Base-by-base conservation (phyloP, 2,329 filamentous ascomycete genomes). In the Beauveria bassiana region DNA sequence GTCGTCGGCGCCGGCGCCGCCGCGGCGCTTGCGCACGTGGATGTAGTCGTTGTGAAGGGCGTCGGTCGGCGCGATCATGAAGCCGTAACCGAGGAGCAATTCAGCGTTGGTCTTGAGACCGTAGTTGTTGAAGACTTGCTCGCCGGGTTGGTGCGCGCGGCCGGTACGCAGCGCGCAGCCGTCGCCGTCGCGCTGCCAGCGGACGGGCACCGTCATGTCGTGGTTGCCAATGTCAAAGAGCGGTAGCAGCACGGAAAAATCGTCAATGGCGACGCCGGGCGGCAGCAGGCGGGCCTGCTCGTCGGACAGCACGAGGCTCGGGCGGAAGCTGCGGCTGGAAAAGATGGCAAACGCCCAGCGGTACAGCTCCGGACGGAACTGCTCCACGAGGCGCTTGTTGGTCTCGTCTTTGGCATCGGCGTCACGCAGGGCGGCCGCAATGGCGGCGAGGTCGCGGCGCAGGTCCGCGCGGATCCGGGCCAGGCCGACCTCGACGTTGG, bases 161-260 rank as follows among this genome's bases (percentile, higher is more conserved):
- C 68, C 70, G 9, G 78, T 76, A 18, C 71, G 68, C 10, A 86
- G 74, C 9, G 70, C 72, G 63, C 81, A 85, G 22, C 65, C 52
- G 16, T 66, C 14, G 56, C 7, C 28, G 45, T 34, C 20, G 38
- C 79, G 75, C 26, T 81, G 76, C 88, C 88, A 91, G 47, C 77
- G 73, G 1, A 86, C 81, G 47, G 79, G 74, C 0, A 85, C 80
- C 22, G 81, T 74, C 53, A 86, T 86, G 57, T 83, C 81, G 69
- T 92, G 89, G 68, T 92, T 92, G 12, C 84, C 84, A 31, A 91
- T 78, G 69, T 92, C 89, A 61, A 90, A 82, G 3, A 91, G 76
- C 1, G 89, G 89, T 40, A 91, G 77, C 5, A 92, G 76, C 8
- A 91, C 79, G 1, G 87, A 87, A 62, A 89, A 87, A 66, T 85